These are phyloP conservation scores for Lunularia cruciata DNA, from an alignment of 225 moss, liverwort and hornwort genomes.

Conservation along the genomic window DNA sequence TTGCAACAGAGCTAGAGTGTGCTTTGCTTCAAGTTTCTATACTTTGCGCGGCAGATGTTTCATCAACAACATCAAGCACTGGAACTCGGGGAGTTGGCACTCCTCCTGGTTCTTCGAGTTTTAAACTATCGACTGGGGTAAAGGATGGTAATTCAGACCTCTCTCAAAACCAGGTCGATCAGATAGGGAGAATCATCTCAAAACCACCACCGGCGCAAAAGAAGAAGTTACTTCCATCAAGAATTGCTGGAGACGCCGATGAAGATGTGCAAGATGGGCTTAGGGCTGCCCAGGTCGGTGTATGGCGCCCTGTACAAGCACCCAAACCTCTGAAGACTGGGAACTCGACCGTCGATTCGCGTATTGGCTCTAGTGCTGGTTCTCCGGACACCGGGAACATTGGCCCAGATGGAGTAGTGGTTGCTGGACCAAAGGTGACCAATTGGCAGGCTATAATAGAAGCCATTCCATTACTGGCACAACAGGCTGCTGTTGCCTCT, in stretches of 20 bases:
- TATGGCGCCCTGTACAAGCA: slow-evolving; percentile 93
- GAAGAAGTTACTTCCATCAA: slow-evolving; percentile 61
- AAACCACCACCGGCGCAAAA: slow-evolving; percentile 65
- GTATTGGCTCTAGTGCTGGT: slow-evolving; percentile 41
- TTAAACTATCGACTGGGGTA: slow-evolving; percentile 44
- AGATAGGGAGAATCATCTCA: slow-evolving; percentile 38
- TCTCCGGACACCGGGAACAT: slow-evolving; percentile 38
- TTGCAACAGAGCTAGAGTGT: slow-evolving; percentile 95
- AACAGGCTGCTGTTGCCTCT: slow-evolving; percentile 84
- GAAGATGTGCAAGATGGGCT: slow-evolving; percentile 78
- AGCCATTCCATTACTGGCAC: slow-evolving; percentile 83
- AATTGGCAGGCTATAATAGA: slow-evolving; percentile 70
- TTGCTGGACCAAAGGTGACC: slow-evolving; percentile 42
- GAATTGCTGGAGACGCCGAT: slow-evolving; percentile 91
- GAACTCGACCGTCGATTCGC: slow-evolving; percentile 48
- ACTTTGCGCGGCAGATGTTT: slow-evolving; percentile 57
- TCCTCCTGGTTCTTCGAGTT: slow-evolving; percentile 50
- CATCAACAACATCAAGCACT: slow-evolving; percentile 42
- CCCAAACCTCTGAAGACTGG: slow-evolving; percentile 54
- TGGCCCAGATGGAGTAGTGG: slow-evolving; percentile 32
- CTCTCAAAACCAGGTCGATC: slow-evolving; percentile 51
- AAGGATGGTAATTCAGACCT: slow-evolving; percentile 68
- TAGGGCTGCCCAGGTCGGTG: slow-evolving; percentile 86
- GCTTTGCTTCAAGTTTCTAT: slow-evolving; percentile 75
- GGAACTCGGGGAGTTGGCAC: slow-evolving; percentile 41